Evolutionary conservation across 306 rosid species (phyloP), one percentile per base, ranked within the genome.

Genomic region (Morella rubra): DNA sequence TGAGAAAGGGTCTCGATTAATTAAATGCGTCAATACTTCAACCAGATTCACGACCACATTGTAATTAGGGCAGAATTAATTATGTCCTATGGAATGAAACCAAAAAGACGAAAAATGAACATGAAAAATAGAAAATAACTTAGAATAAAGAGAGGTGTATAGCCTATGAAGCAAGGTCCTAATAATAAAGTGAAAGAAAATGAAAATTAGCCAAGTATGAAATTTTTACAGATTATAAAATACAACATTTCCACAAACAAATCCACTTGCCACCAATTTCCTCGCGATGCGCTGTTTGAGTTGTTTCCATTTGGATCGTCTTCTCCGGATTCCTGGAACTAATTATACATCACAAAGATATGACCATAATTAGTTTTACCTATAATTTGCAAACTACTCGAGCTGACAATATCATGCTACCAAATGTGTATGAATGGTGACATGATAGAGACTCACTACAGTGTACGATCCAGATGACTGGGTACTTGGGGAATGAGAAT

Each of bases 191-290:
- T 11, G 91, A 87, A 82, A 74, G 76, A 80, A 58, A 73, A 50
- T n/a, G 47, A 41, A 42, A 42, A 65, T 18, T 15, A 65, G 49
- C 9, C 0, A 56, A 20, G 4, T 65, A 41, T 14, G 19, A 0
- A 76, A 22, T 14, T 19, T 14, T 20, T 66, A 50, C 14, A 15
- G 45, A 73, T 47, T 50, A n/a, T n/a, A n/a, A n/a, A n/a, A n/a
- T 56, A 22, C 16, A 18, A 2, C 44, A 7, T 44, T 1, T 37
- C 49, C n/a, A 41, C n/a, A 45, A n/a, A 22, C n/a, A 58, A 16
- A 13, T 68, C 18, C 37, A 69, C 89, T 83, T 87, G 89, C 91
- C 91, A 87, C 91, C 91, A 87, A 71, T 87, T 85, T 85, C 89
- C 91, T 56, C 89, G 83, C 54, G 89, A 75, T 7, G 80, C 87